These are phyloP conservation scores for Strigomonas culicis DNA, from an alignment of 208 protist species.

Conservation along the genomic window DNA sequence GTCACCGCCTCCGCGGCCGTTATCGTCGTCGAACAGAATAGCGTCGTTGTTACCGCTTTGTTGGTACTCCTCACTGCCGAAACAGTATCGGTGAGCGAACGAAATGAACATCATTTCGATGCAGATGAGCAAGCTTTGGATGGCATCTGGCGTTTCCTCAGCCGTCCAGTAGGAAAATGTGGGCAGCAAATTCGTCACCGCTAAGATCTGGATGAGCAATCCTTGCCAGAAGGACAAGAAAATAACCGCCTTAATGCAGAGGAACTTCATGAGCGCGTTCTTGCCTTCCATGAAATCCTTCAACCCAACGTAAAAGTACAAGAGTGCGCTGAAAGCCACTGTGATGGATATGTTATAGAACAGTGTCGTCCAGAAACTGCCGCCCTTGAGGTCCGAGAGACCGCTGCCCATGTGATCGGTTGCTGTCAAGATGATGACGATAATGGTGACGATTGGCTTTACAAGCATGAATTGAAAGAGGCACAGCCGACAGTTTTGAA, in stretches of 20 bases:
- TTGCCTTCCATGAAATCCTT: slow-evolving; percentile 88
- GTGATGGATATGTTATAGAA: slow-evolving; percentile 93
- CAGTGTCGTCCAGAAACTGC: slow-evolving; percentile 88
- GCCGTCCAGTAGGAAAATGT: slow-evolving; percentile 72
- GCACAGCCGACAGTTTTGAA: slow-evolving; percentile 82
- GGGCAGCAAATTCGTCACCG: slow-evolving; percentile 60
- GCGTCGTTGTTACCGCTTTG: slow-evolving; percentile 17
- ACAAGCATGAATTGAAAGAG: slow-evolving; percentile 93
- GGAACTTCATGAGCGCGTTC: slow-evolving; percentile 89
- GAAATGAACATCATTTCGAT: slow-evolving; percentile 91
- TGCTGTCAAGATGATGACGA: slow-evolving; percentile 76
- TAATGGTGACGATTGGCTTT: slow-evolving; percentile 82
- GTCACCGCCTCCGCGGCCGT: slow-evolving; percentile 22
- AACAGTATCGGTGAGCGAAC: slow-evolving; percentile 89
- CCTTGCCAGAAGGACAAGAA: slow-evolving; percentile 94
- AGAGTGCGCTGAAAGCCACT: slow-evolving; percentile 84
- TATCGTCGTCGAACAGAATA: slow-evolving; percentile 6
- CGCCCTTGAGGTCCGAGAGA: slow-evolving; percentile 73
- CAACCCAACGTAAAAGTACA: slow-evolving; percentile 90
- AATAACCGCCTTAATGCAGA: slow-evolving; percentile 91
- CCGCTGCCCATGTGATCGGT: slow-evolving; percentile 62
- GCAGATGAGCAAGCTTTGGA: slow-evolving; percentile 90
- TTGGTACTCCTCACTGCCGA: slow-evolving; percentile 81
- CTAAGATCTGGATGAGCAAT: slow-evolving; percentile 78
- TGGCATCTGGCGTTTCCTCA: slow-evolving; percentile 52